Percentiles rank a stretch among this genome's conserved stretches.
These are phyloP conservation scores for Coniferiporia sulphurascens DNA, from an alignment of 1,284 basidiomycete species.

Conservation along the genomic window DNA sequence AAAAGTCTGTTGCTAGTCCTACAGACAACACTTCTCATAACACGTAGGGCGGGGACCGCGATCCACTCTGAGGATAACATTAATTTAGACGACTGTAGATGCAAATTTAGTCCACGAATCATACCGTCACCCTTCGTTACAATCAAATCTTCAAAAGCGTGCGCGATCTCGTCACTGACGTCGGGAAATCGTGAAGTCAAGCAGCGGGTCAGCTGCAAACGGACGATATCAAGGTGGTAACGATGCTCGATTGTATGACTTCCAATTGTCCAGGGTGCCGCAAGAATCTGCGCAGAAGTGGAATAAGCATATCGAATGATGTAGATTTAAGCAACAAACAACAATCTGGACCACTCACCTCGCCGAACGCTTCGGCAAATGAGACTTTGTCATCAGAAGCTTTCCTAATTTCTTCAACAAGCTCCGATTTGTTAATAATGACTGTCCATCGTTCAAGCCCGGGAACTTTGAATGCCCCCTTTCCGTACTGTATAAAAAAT, in stretches of 20 bases:
- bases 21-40: slow-evolving; percentile 35
- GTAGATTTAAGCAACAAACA: background rate
- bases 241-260: slow-evolving; percentile 16
- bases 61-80: slow-evolving; percentile 31
- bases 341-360: slow-evolving; percentile 20
- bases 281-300: background rate
- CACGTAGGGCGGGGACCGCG: slow-evolving; percentile 28
- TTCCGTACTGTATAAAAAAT: slow-evolving; percentile 17
- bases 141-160: slow-evolving; percentile 23
- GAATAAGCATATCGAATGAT: background rate
- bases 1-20: slow-evolving; percentile 37
- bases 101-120: background rate
- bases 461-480: slow-evolving; percentile 26
- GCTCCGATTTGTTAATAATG: slow-evolving; percentile 23
- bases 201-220: slow-evolving; percentile 24
- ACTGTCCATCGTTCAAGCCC: slow-evolving; percentile 26
- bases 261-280: slow-evolving; percentile 17
- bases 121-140: slow-evolving; percentile 14
- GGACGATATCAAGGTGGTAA: slow-evolving; percentile 25
- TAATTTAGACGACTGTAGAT: no score
- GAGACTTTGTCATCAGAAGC: slow-evolving; percentile 30
- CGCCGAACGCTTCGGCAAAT: slow-evolving; percentile 21
- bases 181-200: slow-evolving; percentile 22
- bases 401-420: slow-evolving; percentile 31
- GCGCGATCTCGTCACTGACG: slow-evolving; percentile 25